A percentile compares a stretch with the other conserved stretches of the same genome.
These are phyloP conservation scores for Hyaloscypha variabilis DNA, from an alignment of 495 filamentous ascomycete species.

Conservation along the genomic window DNA sequence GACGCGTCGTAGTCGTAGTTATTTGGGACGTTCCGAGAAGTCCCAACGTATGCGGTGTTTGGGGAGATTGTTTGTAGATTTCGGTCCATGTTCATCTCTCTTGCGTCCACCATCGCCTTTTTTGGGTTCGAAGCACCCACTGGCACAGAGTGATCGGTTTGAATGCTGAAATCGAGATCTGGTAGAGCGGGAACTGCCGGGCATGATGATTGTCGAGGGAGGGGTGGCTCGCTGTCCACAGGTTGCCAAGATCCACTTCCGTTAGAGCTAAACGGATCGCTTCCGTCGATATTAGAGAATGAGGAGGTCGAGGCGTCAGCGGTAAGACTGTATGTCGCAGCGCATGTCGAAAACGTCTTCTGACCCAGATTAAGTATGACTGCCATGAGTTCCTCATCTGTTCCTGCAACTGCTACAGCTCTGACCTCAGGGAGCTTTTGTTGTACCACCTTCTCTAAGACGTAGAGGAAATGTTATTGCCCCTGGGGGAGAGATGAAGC, in stretches of 20 bases:
- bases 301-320: constrained; percentile 1
- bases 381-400: constrained; percentile 3
- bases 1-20: background rate
- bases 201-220: background rate
- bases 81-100: constrained; percentile 6
- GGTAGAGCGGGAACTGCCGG: background rate
- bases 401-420: background rate
- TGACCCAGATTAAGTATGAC: background rate
- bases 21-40: background rate
- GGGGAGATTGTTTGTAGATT: constrained; percentile 5
- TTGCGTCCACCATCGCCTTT: background rate
- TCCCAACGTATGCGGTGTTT: background rate
- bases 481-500: constrained; percentile 3
- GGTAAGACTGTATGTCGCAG: background rate
- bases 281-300: constrained; percentile 8
- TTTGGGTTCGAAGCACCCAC: constrained; percentile 1
- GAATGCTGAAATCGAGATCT: constrained; percentile 3
- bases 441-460: background rate
- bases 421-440: background rate
- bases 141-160: constrained; percentile 1
- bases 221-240: background rate
- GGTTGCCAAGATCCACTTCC: constrained; percentile 4
- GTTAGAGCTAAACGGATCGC: background rate
- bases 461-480: constrained; percentile 7
- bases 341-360: background rate